A percentile compares a stretch with the other conserved stretches of the same genome.
Conservation (phyloP, 768 basidiomycete species). For the Rhodocollybia butyracea region DNA sequence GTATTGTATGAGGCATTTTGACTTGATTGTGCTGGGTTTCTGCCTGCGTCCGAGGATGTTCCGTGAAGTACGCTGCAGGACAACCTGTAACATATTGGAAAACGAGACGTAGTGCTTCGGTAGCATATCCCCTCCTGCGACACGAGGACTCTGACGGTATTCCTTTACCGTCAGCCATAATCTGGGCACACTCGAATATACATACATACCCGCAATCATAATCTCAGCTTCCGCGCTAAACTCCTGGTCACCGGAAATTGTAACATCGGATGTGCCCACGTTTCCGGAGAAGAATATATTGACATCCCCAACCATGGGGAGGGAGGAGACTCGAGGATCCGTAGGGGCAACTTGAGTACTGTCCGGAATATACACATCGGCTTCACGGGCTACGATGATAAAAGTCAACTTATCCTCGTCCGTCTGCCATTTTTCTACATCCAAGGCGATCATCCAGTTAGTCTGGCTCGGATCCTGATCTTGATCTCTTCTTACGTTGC, state of each 20-base stretch:
- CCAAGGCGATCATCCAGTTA: background rate
- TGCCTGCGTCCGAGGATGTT: constrained; percentile 6
- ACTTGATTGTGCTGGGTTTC: constrained; percentile 22
- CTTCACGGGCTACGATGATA: constrained; percentile 66
- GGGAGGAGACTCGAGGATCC: constrained; percentile 29
- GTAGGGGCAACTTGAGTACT: constrained; percentile 19
- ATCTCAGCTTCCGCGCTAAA: constrained; percentile 84
- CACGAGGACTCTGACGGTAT: constrained; percentile 51
- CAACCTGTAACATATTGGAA: constrained; percentile 63
- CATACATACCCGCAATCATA: constrained; percentile 79
- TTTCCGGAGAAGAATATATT: constrained; percentile 80
- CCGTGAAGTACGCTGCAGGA: constrained; percentile 24
- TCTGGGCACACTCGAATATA: background rate
- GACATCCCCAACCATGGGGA: constrained; percentile 87
- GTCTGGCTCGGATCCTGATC: background rate
- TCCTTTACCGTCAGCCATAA: background rate
- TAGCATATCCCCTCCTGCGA: constrained; percentile 66
- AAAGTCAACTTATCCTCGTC: constrained; percentile 93
- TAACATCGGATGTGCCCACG: constrained; percentile 12
- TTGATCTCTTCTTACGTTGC: constrained; percentile 57
- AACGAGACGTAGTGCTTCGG: constrained; percentile 61
- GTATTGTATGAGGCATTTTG: constrained; percentile 38
- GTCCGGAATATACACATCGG: constrained; percentile 10
- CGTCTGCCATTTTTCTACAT: constrained; percentile 74
- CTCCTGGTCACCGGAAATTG: constrained; percentile 27